Conservation (phyloP, 176 grass and related monocot genomes). For the Oryza australiensis region DNA sequence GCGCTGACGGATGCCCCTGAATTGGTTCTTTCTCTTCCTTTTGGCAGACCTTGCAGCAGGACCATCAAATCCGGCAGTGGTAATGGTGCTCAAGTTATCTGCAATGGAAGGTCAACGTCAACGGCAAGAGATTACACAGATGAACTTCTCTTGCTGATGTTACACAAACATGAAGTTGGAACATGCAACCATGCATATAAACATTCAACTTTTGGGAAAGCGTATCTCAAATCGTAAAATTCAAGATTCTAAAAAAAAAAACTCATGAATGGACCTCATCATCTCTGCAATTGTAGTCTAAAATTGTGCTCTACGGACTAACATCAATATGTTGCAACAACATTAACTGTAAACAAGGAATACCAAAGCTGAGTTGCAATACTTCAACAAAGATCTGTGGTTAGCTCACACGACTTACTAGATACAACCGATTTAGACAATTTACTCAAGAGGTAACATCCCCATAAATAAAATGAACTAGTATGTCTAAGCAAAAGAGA, state of each 20-base stretch:
- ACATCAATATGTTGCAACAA: neutral
- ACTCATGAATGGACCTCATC: neutral
- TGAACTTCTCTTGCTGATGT: neutral
- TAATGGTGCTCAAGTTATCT: conserved; percentile 55
- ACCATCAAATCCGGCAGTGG: conserved; percentile 44
- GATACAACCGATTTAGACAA: neutral
- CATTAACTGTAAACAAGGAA: neutral
- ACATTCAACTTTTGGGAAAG: conserved; percentile 4
- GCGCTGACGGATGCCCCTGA: conserved; percentile 91
- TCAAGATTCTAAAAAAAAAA: neutral
- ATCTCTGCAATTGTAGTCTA: conserved; percentile 1
- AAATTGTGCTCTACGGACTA: neutral
- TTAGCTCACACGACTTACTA: neutral
- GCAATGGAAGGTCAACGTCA: conserved; percentile 17
- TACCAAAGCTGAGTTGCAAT: neutral
- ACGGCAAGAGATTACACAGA: conserved; percentile 16
- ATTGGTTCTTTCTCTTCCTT: conserved; percentile 93
- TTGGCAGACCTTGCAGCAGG: conserved; percentile 57
- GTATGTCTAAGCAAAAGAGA: neutral
- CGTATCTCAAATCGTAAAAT: neutral
- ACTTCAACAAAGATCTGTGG: neutral
- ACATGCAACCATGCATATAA: neutral
- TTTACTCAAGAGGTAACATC: neutral
- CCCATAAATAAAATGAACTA: neutral
- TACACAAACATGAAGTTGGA: conserved; percentile 5